Conservation (phyloP, 352 stramenopile species). For the Phytophthora sojae region DNA sequence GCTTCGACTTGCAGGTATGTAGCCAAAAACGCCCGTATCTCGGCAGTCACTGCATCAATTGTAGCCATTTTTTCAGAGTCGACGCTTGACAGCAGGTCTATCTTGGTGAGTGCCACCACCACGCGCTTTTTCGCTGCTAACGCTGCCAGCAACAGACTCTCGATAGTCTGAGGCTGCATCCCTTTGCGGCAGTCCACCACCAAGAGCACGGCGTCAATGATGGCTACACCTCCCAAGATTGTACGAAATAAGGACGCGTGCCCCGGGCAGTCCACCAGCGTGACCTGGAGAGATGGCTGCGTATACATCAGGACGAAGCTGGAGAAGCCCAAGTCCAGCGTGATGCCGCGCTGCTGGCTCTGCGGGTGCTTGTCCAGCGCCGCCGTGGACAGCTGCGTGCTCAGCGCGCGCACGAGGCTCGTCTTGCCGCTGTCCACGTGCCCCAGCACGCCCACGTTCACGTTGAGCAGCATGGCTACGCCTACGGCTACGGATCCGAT, state of each 20-base stretch:
- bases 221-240: slow-evolving; percentile 98
- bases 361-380: slow-evolving; percentile 98
- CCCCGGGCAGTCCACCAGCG: slow-evolving; percentile 95
- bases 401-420: slow-evolving; percentile 95
- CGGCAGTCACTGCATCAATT: slow-evolving; percentile 71
- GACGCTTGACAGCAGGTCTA: slow-evolving; percentile 90
- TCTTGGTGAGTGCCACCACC: slow-evolving; percentile 97
- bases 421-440: slow-evolving; percentile 99
- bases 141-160: slow-evolving; percentile 97
- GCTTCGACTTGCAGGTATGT: slow-evolving; percentile 28
- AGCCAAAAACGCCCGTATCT: slow-evolving; percentile 61
- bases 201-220: slow-evolving; percentile 99
- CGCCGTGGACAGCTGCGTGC: slow-evolving; percentile 97
- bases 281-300: slow-evolving; percentile 90
- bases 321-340: slow-evolving; percentile 98
- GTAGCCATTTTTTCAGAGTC: slow-evolving; percentile 30
- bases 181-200: slow-evolving; percentile 97
- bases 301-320: slow-evolving; percentile 86
- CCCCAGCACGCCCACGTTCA: slow-evolving; percentile 99
- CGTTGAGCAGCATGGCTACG: slow-evolving; percentile 65
- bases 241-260: slow-evolving; percentile 99
- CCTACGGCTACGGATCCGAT: not conserved
- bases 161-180: slow-evolving; percentile 98
- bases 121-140: slow-evolving; percentile 91
- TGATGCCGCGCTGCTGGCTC: slow-evolving; percentile 97